These are phyloP conservation scores for Cryptosporidium meleagridis DNA, from an alignment of 169 alveolate genomes.

Conservation along the genomic window DNA sequence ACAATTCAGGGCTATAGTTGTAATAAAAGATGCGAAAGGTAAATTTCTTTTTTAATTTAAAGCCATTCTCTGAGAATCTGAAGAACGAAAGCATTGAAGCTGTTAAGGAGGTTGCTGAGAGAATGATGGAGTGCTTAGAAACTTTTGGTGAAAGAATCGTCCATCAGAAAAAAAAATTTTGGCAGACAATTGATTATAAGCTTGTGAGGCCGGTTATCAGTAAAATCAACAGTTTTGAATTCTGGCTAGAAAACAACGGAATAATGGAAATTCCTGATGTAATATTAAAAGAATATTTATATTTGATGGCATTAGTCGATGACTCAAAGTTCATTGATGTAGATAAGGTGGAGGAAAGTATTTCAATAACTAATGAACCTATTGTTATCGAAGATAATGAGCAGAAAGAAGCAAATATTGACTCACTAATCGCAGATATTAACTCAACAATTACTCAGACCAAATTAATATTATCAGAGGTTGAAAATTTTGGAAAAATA, in stretches of 20 bases:
- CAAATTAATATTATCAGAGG: neutral
- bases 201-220: slow-evolving; percentile 8
- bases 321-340: slow-evolving; percentile 11
- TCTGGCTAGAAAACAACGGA: slow-evolving; percentile 45
- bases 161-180: slow-evolving; percentile 5
- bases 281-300: slow-evolving; percentile 12
- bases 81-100: slow-evolving; percentile 13
- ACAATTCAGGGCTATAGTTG: neutral
- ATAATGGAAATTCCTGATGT: slow-evolving; percentile 44
- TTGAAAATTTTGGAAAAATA: slow-evolving; percentile 11
- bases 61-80: slow-evolving; percentile 10
- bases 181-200: slow-evolving; percentile 34
- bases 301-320: slow-evolving; percentile 13
- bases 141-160: neutral
- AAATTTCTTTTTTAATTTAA: slow-evolving; percentile 23
- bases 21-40: slow-evolving; percentile 33
- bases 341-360: neutral
- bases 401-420: neutral
- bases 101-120: slow-evolving; percentile 33
- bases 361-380: neutral
- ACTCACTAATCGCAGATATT: slow-evolving; percentile 18
- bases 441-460: slow-evolving; percentile 24
- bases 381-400: neutral
- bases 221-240: slow-evolving; percentile 23
- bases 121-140: slow-evolving; percentile 16